phyloP scores from a whole-genome alignment of 768 basidiomycete genomes.

The Lactarius vividus region DNA sequence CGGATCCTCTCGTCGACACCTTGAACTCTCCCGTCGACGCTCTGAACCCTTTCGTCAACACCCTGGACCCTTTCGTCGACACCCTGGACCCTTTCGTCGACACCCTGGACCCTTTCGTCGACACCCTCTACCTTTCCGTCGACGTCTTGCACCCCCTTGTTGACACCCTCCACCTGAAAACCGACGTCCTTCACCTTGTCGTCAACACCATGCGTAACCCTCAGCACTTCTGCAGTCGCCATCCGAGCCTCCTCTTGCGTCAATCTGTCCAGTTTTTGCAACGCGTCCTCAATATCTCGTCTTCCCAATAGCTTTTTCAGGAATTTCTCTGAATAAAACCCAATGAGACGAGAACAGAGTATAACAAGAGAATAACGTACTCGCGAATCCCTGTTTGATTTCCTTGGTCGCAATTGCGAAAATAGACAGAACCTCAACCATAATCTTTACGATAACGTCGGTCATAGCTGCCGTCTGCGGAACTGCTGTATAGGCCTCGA shows the following conservation, averaged over 20 bases:
- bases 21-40: no score
- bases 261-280: no score
- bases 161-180: not conserved
- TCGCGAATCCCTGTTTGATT: not conserved
- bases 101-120: not conserved
- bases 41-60: no score
- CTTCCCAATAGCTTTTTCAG: not conserved
- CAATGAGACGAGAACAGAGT: not conserved
- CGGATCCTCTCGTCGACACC: no score
- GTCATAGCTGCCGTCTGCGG: not conserved
- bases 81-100: no score
- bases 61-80: no score
- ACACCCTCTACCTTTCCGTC: no score
- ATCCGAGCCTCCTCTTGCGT: not conserved
- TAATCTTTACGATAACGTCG: not conserved
- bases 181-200: not conserved
- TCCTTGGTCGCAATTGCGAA: not conserved
- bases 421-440: conserved; percentile 1
- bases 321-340: not conserved
- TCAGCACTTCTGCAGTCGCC: conserved; percentile 1
- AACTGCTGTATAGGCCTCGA: not conserved
- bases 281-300: not conserved
- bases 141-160: not conserved
- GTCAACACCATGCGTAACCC: not conserved
- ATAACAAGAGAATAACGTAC: not conserved